Evolutionary conservation across 345 rosid genomes (phyloP).

Genomic region (Rhodamnia rubescens): DNA sequence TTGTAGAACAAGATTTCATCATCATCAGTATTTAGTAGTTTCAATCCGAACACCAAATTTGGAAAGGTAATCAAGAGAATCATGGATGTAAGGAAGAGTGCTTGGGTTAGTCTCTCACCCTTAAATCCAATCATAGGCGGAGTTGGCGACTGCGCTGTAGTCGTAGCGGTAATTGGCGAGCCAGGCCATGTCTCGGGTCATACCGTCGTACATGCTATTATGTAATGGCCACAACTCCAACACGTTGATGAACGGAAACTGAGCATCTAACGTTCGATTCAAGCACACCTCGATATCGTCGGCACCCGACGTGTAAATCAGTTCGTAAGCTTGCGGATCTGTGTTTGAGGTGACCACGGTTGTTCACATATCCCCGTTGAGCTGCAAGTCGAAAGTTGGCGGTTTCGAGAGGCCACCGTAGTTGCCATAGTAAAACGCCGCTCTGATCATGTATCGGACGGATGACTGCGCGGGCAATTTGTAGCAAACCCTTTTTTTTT

Average conservation of each 20-base stretch:
- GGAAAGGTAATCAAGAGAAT: background rate
- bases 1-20: no score
- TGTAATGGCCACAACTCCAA: background rate
- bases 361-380: slow-evolving; percentile 5
- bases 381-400: slow-evolving; percentile 6
- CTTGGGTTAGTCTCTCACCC: background rate
- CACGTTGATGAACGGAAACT: background rate
- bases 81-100: background rate
- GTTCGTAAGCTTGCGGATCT: background rate
- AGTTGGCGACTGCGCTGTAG: background rate
- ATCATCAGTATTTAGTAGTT: background rate
- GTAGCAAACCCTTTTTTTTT: slow-evolving; percentile 8
- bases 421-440: slow-evolving; percentile 15
- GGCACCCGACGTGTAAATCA: background rate
- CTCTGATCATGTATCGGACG: slow-evolving; percentile 3
- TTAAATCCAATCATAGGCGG: background rate
- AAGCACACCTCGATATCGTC: background rate
- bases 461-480: background rate
- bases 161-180: background rate
- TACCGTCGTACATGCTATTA: background rate
- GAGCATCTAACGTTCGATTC: background rate
- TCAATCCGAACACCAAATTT: background rate
- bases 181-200: background rate
- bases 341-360: slow-evolving; percentile 1
- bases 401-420: slow-evolving; percentile 2